Base-by-base conservation (phyloP, 1,139 yeast species). In the Wickerhamiella infanticola region DNA sequence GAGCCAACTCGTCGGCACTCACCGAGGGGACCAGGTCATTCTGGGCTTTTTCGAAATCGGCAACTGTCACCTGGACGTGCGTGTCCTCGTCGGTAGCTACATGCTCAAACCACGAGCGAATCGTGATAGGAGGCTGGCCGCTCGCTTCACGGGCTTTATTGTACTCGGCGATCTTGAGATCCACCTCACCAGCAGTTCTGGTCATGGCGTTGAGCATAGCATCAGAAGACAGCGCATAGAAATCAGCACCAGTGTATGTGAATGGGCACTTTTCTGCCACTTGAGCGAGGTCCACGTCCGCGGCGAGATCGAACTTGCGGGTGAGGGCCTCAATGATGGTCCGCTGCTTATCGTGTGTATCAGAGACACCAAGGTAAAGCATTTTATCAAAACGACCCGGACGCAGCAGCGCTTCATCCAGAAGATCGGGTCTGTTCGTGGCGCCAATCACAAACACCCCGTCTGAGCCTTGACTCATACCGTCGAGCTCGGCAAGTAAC, bases 401-500 rank as follows among this genome's bases (percentile, higher is more conserved):
- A 60, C 98, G 75, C 49, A 90, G 66, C 45, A 90, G 69, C 0
- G 97, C 97, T 59, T 88, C 96, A 60, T 90, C 98, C 43, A 90
- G 68, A 50, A 90, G 68, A 66, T 90, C 97, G 0, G 98, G 98
- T 57, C 97, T 72, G 57, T 90, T 90, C 0, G 97, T 90, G 5
- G 98, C 98, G 11, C 97, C 97, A 42, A 90, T 95, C 9, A 88
- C 96, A 62, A 90, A 90, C 0, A 90, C 95, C 6, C 96, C 97
- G 50, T 86, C 95, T 39, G 74, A 77, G 13, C 78, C 75, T 5
- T 81, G 77, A 58, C 93, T 81, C 96, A 88, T 88, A 37, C 97
- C 97, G 59, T 90, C 98, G 43, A 90, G 68, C 61, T 90, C 98
- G 0, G 97, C 95, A 44, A 90, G 69, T 43, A 90, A 68, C 62